phyloP scores from a whole-genome alignment of 352 stramenopile species.

The Pythium phragmiticola region DNA sequence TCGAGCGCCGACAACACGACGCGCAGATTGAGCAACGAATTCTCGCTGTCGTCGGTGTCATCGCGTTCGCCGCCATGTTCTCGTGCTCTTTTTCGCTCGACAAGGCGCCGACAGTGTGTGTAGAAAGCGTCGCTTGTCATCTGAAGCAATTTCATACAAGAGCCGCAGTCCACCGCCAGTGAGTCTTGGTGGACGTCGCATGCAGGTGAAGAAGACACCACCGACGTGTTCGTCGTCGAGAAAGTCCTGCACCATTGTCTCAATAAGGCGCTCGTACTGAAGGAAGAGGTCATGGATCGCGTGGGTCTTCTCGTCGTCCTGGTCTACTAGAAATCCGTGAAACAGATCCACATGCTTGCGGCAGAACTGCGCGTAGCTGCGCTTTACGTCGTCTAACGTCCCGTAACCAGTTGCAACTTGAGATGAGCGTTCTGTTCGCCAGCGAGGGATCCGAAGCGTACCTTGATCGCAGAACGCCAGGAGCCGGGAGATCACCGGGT shows the following conservation, averaged over 20 bases:
- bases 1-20: conserved; percentile 55
- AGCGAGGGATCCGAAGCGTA: neutral
- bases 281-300: conserved; percentile 43
- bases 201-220: neutral
- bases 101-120: conserved; percentile 36
- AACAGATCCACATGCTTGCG: conserved; percentile 34
- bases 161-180: neutral
- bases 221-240: conserved; percentile 38
- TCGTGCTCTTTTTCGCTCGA: conserved; percentile 18
- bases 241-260: conserved; percentile 40
- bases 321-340: conserved; percentile 25
- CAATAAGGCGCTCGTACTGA: conserved; percentile 57
- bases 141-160: conserved; percentile 4
- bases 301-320: conserved; percentile 45
- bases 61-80: neutral
- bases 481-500: conserved; percentile 14
- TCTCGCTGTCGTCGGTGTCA: conserved; percentile 17
- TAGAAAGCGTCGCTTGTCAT: conserved; percentile 50
- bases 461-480: conserved; percentile 13
- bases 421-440: neutral
- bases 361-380: conserved; percentile 14
- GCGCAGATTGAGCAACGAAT: conserved; percentile 38
- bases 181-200: neutral
- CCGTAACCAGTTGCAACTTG: neutral
- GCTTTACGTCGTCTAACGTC: conserved; percentile 17